Evolutionary conservation across 768 basidiomycete species (phyloP).

Genomic region (Lentinus brumalis): DNA sequence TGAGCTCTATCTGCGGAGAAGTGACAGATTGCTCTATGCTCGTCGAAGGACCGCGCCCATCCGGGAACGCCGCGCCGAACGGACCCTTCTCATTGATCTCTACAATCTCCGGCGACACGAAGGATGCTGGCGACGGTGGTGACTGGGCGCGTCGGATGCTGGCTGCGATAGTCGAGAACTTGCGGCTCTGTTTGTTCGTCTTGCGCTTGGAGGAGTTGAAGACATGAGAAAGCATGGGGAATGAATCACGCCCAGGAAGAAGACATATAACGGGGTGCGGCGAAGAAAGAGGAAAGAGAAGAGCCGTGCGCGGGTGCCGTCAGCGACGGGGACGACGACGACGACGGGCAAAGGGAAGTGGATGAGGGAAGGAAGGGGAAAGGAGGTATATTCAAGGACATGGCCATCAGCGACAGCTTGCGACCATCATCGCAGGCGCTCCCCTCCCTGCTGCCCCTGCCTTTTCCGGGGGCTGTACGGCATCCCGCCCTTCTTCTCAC

Average conservation of each 20-base stretch:
- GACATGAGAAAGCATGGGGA: background rate
- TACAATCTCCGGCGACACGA: conserved; percentile 27
- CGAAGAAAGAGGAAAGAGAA: background rate
- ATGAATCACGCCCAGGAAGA: background rate
- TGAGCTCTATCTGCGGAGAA: conserved; percentile 27
- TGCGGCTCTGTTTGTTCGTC: conserved; percentile 21
- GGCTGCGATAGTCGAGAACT: conserved; percentile 19
- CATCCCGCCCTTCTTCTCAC: conserved; percentile 9
- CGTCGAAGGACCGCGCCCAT: conserved; percentile 4
- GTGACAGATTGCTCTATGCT: conserved; percentile 9
- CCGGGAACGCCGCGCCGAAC: conserved; percentile 8
- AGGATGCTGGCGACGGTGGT: conserved; percentile 31
- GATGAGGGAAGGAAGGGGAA: conserved; percentile 8
- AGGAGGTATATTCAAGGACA: conserved; percentile 8
- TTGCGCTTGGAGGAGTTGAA: conserved; percentile 23
- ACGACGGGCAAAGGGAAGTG: conserved; percentile 5
- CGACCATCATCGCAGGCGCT: conserved; percentile 19
- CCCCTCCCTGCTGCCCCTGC: background rate
- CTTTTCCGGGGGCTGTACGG: background rate
- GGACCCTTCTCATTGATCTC: conserved; percentile 25
- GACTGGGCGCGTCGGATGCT: conserved; percentile 21
- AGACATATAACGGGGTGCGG: conserved; percentile 1
- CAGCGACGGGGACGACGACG: conserved; percentile 2
- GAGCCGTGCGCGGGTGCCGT: background rate
- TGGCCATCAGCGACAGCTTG: conserved; percentile 20